A percentile compares a stretch with the other conserved stretches of the same genome.
Evolutionary conservation across 2,329 filamentous ascomycete species (phyloP).

Genomic region (Blastomyces gilchristii): DNA sequence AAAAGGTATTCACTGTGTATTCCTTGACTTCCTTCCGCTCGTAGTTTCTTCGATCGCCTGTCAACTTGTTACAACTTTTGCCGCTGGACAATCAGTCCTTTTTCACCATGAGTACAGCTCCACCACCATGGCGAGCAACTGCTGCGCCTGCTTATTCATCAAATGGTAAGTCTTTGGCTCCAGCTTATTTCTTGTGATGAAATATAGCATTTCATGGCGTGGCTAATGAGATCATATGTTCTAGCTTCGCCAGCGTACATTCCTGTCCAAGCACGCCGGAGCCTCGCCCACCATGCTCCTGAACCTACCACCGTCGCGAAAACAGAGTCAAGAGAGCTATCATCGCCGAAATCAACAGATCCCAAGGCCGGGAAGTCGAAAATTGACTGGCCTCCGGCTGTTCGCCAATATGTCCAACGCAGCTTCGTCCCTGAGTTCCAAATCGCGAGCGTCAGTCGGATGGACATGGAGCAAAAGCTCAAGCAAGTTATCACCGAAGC

Average conservation of each 20-base stretch:
- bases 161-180: constrained; percentile 24
- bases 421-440: constrained; percentile 70
- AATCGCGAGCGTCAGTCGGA: constrained; percentile 49
- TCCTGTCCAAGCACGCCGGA: constrained; percentile 52
- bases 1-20: neutral
- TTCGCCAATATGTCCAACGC: constrained; percentile 78
- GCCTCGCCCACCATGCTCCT: constrained; percentile 39
- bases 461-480: constrained; percentile 73
- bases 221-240: neutral
- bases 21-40: constrained; percentile 1
- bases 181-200: neutral
- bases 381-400: constrained; percentile 70
- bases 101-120: constrained; percentile 29
- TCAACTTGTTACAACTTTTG: neutral
- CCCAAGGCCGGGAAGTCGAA: constrained; percentile 40
- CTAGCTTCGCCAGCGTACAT: constrained; percentile 47
- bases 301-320: constrained; percentile 13
- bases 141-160: constrained; percentile 22
- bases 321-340: constrained; percentile 20
- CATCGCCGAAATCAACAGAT: constrained; percentile 19
- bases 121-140: constrained; percentile 32
- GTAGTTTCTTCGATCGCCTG: constrained; percentile 1
- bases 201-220: neutral
- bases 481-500: constrained; percentile 76
- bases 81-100: neutral